Base-by-base conservation (phyloP, 75 land plant species). In the Isoetes taiwanensis region DNA sequence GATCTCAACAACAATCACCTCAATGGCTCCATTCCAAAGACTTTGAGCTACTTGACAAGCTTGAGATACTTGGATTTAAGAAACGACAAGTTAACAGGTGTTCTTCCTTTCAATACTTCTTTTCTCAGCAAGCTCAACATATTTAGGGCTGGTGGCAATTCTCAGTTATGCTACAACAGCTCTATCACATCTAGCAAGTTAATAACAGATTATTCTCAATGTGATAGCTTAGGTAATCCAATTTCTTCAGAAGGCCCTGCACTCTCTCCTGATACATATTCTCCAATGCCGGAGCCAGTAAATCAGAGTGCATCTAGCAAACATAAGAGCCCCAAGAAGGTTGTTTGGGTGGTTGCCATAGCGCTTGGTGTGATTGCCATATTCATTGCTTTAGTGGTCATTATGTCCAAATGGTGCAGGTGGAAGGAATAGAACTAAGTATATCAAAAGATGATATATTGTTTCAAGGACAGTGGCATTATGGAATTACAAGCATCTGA, bases 251-350 rank as follows among this genome's bases (percentile, higher is more conserved):
- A 6, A 8, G 50, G 50, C 6, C 50, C 50, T 5, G 50, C 50
- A 46, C 6, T 16, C 8, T 6, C 50, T 16, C 50, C 50, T 6
- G 50, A 46, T 19, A 23, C 6, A 19, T 4, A 19, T 5, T 5
- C n/a, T 5, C 50, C 50, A 19, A 19, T n/a, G 50, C 25, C 50
- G 5, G 50, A 46, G 50, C 50, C 50, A 8, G 50, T 19, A n/a
- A 6, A 5, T 16, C 6, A 19, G 50, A 46, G 50, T 23, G 5
- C 8, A 23, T 4, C 8, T 16, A n/a, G n/a, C n/a, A n/a, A n/a
- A n/a, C n/a, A n/a, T n/a, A n/a, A 46, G 4, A 23, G 50, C 5
- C 50, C 50, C 50, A 46, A 46, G 50, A 46, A 19, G 50, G 25
- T 46, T 23, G 50, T 46, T 6, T 46, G 50, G 50, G 50, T 23